These are phyloP conservation scores for Polytrichum commune DNA, from an alignment of 225 moss, liverwort and hornwort genomes.

Conservation along the genomic window DNA sequence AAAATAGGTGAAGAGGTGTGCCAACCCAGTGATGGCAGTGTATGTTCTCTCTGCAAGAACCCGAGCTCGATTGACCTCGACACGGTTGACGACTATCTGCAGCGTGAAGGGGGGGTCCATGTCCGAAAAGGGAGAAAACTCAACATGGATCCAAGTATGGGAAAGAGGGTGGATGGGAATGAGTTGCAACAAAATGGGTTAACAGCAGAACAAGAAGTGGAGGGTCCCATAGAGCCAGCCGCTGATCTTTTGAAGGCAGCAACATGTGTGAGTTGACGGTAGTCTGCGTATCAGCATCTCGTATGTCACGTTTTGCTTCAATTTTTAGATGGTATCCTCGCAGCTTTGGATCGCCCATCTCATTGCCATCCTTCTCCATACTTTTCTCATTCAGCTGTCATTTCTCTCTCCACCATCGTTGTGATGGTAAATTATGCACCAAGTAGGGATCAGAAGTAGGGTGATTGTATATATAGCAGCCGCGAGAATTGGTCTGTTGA, in stretches of 20 bases:
- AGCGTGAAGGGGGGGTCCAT: conserved; percentile 4
- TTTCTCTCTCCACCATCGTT: background rate
- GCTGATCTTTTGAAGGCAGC: conserved; percentile 5
- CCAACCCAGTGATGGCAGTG: background rate
- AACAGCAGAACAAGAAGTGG: background rate
- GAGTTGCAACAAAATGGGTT: background rate
- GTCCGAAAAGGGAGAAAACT: conserved; percentile 14
- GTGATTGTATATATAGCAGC: conserved; percentile 1
- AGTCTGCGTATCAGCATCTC: background rate
- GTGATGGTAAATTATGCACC: background rate
- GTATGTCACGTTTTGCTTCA: too few relatives aligned
- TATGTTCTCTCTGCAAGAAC: conserved; percentile 1
- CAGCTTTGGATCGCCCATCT: background rate
- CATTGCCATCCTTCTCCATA: background rate
- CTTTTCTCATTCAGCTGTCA: background rate
- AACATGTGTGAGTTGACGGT: background rate
- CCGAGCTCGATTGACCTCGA: conserved; percentile 6
- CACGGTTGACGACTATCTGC: conserved; percentile 4
- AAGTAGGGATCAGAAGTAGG: conserved; percentile 2
- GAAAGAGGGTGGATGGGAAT: background rate
- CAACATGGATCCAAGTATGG: background rate
- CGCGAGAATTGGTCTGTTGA: background rate
- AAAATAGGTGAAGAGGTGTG: conserved; percentile 4
- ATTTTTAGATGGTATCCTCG: background rate
- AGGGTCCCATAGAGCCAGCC: conserved; percentile 10